A percentile compares a stretch with the other conserved stretches of the same genome.
These are phyloP conservation scores for Fusarium acutatum DNA, from an alignment of 2,329 filamentous ascomycete genomes.

Conservation along the genomic window DNA sequence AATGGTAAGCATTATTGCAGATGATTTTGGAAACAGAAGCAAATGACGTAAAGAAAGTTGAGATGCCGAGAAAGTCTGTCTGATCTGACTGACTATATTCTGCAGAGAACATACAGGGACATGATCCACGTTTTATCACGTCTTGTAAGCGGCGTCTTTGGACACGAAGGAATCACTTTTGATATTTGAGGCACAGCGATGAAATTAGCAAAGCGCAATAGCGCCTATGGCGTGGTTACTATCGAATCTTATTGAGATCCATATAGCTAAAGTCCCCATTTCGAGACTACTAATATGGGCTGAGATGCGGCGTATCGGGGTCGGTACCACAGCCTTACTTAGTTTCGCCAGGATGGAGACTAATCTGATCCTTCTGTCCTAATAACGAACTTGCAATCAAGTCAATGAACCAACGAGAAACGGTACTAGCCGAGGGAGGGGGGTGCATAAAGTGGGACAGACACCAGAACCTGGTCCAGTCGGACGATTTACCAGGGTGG, in stretches of 20 bases:
- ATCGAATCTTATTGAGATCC: neutral
- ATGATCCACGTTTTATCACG: neutral
- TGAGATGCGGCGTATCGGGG: neutral
- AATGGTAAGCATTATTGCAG: neutral
- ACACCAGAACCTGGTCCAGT: neutral
- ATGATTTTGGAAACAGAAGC: neutral
- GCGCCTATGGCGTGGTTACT: neutral
- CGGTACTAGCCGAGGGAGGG: neutral
- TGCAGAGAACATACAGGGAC: neutral
- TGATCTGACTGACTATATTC: neutral
- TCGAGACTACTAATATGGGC: neutral
- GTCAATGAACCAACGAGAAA: neutral
- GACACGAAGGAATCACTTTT: neutral
- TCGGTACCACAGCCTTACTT: neutral
- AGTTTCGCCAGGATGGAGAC: neutral
- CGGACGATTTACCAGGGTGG: neutral
- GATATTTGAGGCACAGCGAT: neutral
- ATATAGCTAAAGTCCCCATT: neutral
- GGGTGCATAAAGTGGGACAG: neutral
- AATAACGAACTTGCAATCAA: neutral
- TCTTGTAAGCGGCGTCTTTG: neutral
- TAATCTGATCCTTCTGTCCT: neutral
- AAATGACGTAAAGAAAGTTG: neutral
- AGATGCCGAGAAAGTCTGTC: neutral
- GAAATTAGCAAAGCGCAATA: neutral